Percentiles rank a stretch among this genome's conserved stretches.
These are phyloP conservation scores for Acacia acuminata DNA, from an alignment of 306 rosid species.

Conservation along the genomic window DNA sequence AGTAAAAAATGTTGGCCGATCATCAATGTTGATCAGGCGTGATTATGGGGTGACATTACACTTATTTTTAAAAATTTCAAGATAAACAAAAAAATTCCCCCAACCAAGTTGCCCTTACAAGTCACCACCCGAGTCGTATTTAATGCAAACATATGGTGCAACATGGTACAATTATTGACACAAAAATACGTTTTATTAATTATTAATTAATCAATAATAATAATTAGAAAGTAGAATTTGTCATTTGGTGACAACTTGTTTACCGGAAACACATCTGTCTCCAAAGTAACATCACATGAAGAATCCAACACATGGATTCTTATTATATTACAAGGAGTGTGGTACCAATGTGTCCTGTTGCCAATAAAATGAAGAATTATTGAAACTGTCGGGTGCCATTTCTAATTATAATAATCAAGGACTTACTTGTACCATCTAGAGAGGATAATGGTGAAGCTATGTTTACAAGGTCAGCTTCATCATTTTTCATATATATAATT, in stretches of 20 bases:
- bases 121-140: no score
- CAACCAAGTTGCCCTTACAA: no score
- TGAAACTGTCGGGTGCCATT: not conserved
- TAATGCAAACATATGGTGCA: not conserved
- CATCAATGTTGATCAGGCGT: not conserved
- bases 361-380: not conserved
- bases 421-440: not conserved
- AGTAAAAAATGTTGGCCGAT: no score
- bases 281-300: not conserved
- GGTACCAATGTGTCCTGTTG: not conserved
- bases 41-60: not conserved
- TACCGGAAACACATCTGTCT: not conserved
- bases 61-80: no score
- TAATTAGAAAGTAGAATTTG: not conserved
- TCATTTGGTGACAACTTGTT: not conserved
- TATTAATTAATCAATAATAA: no score
- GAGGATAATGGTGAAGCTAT: not conserved
- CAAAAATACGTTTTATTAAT: not conserved
- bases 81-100: not conserved
- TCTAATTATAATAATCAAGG: not conserved
- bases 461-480: not conserved
- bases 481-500: not conserved
- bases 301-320: not conserved
- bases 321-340: not conserved
- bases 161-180: not conserved